phyloP scores from a whole-genome alignment of 1,139 yeast species.

The Kodamaea sp. region DNA sequence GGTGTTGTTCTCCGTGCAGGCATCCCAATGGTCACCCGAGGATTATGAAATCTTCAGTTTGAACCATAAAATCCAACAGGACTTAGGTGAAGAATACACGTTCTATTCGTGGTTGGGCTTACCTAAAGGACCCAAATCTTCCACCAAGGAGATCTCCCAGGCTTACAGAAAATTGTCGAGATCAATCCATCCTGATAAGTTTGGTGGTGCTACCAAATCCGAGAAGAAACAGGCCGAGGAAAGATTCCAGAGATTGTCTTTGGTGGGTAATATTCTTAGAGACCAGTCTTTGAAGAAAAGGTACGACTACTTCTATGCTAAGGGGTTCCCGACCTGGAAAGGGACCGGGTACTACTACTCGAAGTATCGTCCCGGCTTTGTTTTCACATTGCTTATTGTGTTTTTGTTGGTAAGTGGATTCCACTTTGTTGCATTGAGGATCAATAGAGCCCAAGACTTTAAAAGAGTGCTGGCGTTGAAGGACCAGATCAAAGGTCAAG shows the following conservation, averaged over 20 bases:
- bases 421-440: constrained; percentile 58
- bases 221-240: constrained; percentile 51
- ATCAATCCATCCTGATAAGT: constrained; percentile 82
- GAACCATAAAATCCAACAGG: constrained; percentile 63
- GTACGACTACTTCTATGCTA: constrained; percentile 79
- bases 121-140: constrained; percentile 52
- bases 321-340: constrained; percentile 87
- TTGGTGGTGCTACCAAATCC: constrained; percentile 40
- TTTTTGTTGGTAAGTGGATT: constrained; percentile 52
- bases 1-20: constrained; percentile 6
- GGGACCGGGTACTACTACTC: constrained; percentile 53
- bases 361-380: constrained; percentile 61
- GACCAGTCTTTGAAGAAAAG: constrained; percentile 62
- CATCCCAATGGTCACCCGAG: constrained; percentile 46
- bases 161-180: constrained; percentile 76
- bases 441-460: constrained; percentile 61
- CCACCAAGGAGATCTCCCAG: constrained; percentile 63
- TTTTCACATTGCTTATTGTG: constrained; percentile 52
- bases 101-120: constrained; percentile 72
- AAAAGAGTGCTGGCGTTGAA: constrained; percentile 57
- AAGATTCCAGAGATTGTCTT: constrained; percentile 72
- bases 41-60: constrained; percentile 83
- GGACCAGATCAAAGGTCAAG: constrained; percentile 52
- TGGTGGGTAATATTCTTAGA: constrained; percentile 72
- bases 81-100: constrained; percentile 61